Percentiles rank a stretch among this genome's conserved stretches.
Conservation (phyloP, 192 early-diverging fungal species). For the Coemansia reversa region DNA sequence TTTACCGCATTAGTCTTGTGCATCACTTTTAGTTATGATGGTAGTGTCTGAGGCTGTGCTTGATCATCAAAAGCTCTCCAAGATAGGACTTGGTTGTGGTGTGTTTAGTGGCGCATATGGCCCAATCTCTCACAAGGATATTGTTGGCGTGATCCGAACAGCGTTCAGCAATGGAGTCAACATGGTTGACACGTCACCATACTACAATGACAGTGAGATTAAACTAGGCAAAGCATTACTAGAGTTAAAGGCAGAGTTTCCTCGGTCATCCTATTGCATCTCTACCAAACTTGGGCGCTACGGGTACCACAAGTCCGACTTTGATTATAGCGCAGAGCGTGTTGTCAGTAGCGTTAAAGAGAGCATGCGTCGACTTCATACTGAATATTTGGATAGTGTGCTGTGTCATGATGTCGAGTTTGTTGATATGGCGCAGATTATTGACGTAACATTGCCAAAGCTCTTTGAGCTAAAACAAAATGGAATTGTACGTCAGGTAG, state of each 20-base stretch:
- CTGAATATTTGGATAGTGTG: constrained; percentile 69
- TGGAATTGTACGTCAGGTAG: constrained; percentile 65
- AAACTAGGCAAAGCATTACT: constrained; percentile 63
- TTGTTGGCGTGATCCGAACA: constrained; percentile 14
- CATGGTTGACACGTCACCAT: constrained; percentile 71
- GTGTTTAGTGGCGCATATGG: constrained; percentile 51
- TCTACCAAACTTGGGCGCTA: constrained; percentile 77
- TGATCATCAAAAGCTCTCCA: neutral
- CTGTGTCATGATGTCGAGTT: constrained; percentile 79
- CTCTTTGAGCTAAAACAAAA: constrained; percentile 54
- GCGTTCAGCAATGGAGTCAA: constrained; percentile 60
- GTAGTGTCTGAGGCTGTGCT: neutral
- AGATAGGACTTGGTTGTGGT: constrained; percentile 39
- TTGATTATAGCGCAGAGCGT: constrained; percentile 63
- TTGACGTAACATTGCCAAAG: constrained; percentile 58
- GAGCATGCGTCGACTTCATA: constrained; percentile 62
- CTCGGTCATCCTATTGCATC: constrained; percentile 65
- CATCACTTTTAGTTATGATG: neutral
- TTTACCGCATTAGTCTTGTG: neutral
- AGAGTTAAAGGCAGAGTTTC: constrained; percentile 52
- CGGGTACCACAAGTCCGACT: constrained; percentile 59
- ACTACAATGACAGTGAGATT: constrained; percentile 67
- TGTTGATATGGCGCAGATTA: constrained; percentile 58
- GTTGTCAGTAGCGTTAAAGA: constrained; percentile 56
- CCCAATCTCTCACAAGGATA: constrained; percentile 5